Base-by-base conservation (phyloP, 2,329 filamentous ascomycete genomes). In the Claviceps sp. region DNA sequence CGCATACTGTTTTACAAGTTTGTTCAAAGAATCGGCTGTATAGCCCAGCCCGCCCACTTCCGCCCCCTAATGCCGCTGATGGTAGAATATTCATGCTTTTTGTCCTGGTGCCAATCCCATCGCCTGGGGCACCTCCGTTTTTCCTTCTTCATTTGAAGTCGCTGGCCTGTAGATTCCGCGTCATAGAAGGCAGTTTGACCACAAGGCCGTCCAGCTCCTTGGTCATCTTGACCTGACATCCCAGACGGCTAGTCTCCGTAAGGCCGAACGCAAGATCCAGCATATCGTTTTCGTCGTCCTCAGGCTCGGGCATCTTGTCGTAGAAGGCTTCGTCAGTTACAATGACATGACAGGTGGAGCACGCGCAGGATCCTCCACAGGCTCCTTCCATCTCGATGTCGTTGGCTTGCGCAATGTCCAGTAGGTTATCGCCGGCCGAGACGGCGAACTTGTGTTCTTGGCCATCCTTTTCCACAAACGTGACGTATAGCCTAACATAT, bases 341-440 rank as follows among this genome's bases (percentile, higher is more conserved):
- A 56, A 95, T 89, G 52, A 95, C 84, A 70, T 95, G 89, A 72
- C 89, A 95, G 5, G 89, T 95, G 53, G 87, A 93, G 72, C 89
- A 95, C 51, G 89, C 89, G 69, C 89, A 95, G 38, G 87, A 93
- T 22, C 89, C 93, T 59, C 93, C 93, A 64, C 93, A 98, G 13
- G 93, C 93, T 56, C 93, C 90, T 74, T 98, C 93, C 91, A 98
- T 97, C 68, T 98, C 93, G 43, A 98, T 74, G 64, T 97, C 91
- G 68, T 97, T 81, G 46, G 86, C 88, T 67, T 96, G 91, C 22
- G 91, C 93, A 63, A 98, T 91, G 63, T 97, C 91, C 51, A 98
- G 77, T 51, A 98, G 74, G 68, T 98, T 98, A 69, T 95, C 89
- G 48, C 93, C 93, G 60, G 86, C 82, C 14, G 81, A 75, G 8